Conservation (phyloP, 1,139 yeast species). For the Pneumocystis wakefieldiae region DNA sequence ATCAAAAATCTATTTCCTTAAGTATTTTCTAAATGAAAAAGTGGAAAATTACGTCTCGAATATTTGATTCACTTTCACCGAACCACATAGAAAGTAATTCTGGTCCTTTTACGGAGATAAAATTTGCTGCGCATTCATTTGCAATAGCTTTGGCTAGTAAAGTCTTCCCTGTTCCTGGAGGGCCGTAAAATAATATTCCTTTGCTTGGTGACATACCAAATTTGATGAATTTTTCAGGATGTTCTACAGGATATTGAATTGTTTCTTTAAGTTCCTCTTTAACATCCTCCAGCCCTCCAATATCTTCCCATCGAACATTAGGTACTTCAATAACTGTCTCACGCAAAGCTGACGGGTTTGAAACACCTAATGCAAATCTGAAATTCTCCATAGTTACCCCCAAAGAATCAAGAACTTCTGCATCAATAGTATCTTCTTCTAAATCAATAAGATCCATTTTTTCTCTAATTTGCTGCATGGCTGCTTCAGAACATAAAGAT, state of each 20-base stretch:
- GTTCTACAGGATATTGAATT: constrained; percentile 94
- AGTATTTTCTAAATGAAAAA: neutral
- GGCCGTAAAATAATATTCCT: constrained; percentile 97
- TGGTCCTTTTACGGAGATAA: constrained; percentile 93
- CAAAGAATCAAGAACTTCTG: constrained; percentile 86
- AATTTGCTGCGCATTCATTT: constrained; percentile 91
- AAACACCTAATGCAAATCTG: constrained; percentile 91
- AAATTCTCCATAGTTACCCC: constrained; percentile 99
- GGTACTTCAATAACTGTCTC: constrained; percentile 98
- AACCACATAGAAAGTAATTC: constrained; percentile 97
- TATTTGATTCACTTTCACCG: constrained; percentile 95
- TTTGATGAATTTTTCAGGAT: constrained; percentile 96
- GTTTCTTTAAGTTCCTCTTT: constrained; percentile 96
- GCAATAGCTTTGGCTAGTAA: constrained; percentile 96
- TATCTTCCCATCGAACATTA: constrained; percentile 96
- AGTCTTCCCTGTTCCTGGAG: constrained; percentile 99
- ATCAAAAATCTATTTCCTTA: constrained; percentile 46
- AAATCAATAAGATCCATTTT: constrained; percentile 96
- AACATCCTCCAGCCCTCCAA: constrained; percentile 89
- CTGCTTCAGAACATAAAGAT: constrained; percentile 96
- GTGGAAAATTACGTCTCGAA: constrained; percentile 42
- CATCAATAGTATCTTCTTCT: constrained; percentile 95
- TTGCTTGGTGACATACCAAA: constrained; percentile 94
- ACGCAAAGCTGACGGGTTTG: constrained; percentile 97
- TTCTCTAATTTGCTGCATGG: constrained; percentile 96